Evolutionary conservation across 1,284 basidiomycete species (phyloP).

Genomic region (Ceratobasidium papillatum): DNA sequence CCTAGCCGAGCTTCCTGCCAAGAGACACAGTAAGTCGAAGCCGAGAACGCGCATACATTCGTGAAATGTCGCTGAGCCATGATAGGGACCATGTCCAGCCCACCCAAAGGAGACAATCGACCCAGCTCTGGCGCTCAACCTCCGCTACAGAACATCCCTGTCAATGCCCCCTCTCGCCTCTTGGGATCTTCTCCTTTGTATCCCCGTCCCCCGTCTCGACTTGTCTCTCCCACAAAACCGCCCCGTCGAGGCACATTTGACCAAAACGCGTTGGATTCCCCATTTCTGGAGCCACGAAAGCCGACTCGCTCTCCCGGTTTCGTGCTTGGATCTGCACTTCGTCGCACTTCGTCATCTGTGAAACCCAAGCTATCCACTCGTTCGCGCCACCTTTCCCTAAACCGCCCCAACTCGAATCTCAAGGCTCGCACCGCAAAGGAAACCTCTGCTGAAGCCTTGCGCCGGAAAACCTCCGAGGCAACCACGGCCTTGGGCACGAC

Average conservation of each 20-base stretch:
- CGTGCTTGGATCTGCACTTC: background rate
- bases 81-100: background rate
- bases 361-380: background rate
- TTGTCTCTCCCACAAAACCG: slow-evolving; percentile 4
- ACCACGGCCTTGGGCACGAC: slow-evolving; percentile 1
- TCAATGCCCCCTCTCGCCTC: background rate
- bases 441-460: background rate
- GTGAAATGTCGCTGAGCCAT: background rate
- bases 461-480: slow-evolving; percentile 31
- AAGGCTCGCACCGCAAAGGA: background rate
- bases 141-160: background rate
- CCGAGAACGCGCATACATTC: slow-evolving; percentile 24
- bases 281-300: slow-evolving; percentile 17
- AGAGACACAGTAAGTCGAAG: slow-evolving; percentile 5
- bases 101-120: background rate
- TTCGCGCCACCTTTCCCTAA: slow-evolving; percentile 26
- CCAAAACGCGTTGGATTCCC: slow-evolving; percentile 32
- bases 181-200: background rate
- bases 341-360: background rate
- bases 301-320: background rate
- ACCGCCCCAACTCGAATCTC: background rate
- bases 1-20: background rate
- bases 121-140: background rate
- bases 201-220: background rate
- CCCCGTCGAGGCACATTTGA: background rate